Base-by-base conservation (phyloP, 352 stramenopile genomes). In the Phytopythium chamaehyphon region DNA sequence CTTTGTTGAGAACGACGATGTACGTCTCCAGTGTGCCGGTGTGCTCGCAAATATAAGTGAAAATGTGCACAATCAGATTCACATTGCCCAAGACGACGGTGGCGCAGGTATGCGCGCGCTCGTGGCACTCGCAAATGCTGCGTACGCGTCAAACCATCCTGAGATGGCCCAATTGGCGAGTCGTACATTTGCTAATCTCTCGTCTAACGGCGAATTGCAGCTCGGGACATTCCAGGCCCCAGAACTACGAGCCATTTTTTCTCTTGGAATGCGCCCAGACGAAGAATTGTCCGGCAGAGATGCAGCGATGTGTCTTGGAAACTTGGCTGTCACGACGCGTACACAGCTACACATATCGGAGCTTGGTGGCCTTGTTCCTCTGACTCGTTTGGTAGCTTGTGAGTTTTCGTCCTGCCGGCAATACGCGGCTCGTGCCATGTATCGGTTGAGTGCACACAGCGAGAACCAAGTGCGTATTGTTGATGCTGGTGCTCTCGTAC, bases 201-300 rank as follows among this genome's bases (percentile, higher is more conserved):
- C 91, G 8, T 93, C 90, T 47, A 96, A 98, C 44, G 72, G 88
- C 1, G 91, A 98, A 49, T 97, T 97, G 57, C 86, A 96, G 39
- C 63, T 93, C 14, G 82, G 73, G 1, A 82, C 96, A 19, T 98
- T 98, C 61, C 74, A 76, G 14, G 55, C 70, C 6, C 65, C 86
- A 21, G 87, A 96, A 36, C 71, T 96, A 24, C 67, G 76, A 2
- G 81, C 87, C 0, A 51, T 96, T 44, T 92, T 96, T 54, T 75
- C 64, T 31, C 63, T 97, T 28, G 83, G 64, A 1, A 71, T 62
- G 57, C 48, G 44, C 1, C 92, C 66, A 10, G 54, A 56, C 0
- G 88, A 97, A 36, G 89, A 98, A 40, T 60, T 81, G 12, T 98
- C 89, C 56, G 84, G 86, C 0, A 78, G 88, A n/a, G 89, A 98